Conservation (phyloP, 768 basidiomycete genomes). For the Podaxis carcinomalis region DNA sequence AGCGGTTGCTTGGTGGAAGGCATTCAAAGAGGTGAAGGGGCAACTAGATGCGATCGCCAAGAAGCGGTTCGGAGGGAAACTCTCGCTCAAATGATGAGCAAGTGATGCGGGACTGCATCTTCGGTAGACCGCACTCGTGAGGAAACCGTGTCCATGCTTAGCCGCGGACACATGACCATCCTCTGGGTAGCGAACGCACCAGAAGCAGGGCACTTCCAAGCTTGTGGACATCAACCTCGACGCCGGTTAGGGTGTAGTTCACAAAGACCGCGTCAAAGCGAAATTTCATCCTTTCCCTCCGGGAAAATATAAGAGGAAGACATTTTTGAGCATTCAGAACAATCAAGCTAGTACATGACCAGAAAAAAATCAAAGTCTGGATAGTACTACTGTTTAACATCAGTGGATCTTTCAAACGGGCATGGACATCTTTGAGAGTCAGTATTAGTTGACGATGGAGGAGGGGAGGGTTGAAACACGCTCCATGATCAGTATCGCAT, state of each 20-base stretch:
- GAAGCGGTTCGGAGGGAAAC: slow-evolving; percentile 67
- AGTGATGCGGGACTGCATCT: slow-evolving; percentile 24
- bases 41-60: slow-evolving; percentile 62
- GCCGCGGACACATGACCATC: slow-evolving; percentile 17
- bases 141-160: slow-evolving; percentile 41
- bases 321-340: no score
- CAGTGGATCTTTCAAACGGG: no score
- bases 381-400: no score
- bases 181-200: slow-evolving; percentile 31
- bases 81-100: slow-evolving; percentile 52
- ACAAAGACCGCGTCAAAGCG: slow-evolving; percentile 67
- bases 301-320: neutral
- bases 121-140: slow-evolving; percentile 32
- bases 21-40: slow-evolving; percentile 65
- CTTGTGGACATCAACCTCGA: slow-evolving; percentile 40
- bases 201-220: slow-evolving; percentile 54
- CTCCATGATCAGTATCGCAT: no score
- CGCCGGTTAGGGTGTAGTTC: slow-evolving; percentile 16
- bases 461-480: no score
- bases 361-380: no score
- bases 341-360: no score
- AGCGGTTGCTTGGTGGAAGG: slow-evolving; percentile 69
- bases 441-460: no score
- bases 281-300: neutral
- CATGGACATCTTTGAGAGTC: no score